Evolutionary conservation across 352 stramenopile genomes (phyloP).

Genomic region (Globisporangium takayamanum): DNA sequence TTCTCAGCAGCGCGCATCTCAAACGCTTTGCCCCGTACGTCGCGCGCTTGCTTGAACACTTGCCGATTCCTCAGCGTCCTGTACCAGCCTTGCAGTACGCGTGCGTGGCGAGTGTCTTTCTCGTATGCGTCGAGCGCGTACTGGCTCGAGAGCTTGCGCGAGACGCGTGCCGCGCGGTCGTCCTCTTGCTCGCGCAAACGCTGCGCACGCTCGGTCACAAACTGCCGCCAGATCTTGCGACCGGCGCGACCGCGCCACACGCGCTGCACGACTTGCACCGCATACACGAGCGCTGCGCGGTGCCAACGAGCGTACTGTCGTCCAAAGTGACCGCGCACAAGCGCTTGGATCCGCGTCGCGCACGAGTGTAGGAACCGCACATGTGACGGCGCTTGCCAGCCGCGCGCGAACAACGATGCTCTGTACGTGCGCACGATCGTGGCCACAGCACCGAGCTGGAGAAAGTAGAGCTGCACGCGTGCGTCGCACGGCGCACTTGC

Average conservation of each 20-base stretch:
- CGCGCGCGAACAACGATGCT: slow-evolving; percentile 32
- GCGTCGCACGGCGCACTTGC: slow-evolving; percentile 4
- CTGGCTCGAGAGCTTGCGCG: slow-evolving; percentile 53
- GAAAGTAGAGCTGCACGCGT: slow-evolving; percentile 23
- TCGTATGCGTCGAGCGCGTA: slow-evolving; percentile 44
- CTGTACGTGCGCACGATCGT: slow-evolving; percentile 44
- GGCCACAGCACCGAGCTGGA: slow-evolving; percentile 52
- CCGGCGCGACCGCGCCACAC: slow-evolving; percentile 52
- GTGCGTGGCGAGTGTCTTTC: slow-evolving; percentile 24
- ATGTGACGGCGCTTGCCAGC: slow-evolving; percentile 52
- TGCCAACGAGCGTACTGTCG: slow-evolving; percentile 27
- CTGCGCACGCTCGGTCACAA: slow-evolving; percentile 36
- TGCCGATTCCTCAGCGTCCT: slow-evolving; percentile 51
- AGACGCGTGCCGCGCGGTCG: slow-evolving; percentile 50
- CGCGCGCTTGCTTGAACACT: slow-evolving; percentile 35
- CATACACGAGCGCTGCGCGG: slow-evolving; percentile 23
- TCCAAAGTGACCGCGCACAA: slow-evolving; percentile 44
- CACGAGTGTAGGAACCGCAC: slow-evolving; percentile 32
- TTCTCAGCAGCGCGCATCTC: slow-evolving; percentile 26
- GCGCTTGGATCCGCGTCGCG: slow-evolving; percentile 51
- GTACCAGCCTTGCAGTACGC: slow-evolving; percentile 61
- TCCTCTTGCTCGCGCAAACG: slow-evolving; percentile 39
- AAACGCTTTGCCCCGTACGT: slow-evolving; percentile 18
- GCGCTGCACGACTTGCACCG: slow-evolving; percentile 38
- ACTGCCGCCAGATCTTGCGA: slow-evolving; percentile 48